phyloP scores from a whole-genome alignment of 345 rosid species.

The Eucalyptus tenuipes region DNA sequence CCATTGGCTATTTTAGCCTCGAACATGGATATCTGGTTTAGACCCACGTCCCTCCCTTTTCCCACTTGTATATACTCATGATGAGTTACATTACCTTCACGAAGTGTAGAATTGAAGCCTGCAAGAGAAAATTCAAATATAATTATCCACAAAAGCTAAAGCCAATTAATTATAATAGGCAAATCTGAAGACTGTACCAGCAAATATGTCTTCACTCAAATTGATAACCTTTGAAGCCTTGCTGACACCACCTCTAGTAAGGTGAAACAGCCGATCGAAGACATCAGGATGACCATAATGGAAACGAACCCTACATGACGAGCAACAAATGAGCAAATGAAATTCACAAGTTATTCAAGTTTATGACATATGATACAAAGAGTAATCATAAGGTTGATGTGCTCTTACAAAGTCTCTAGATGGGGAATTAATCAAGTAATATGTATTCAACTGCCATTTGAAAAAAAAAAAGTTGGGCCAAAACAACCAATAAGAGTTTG shows the following conservation, averaged over 20 bases:
- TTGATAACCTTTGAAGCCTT: slow-evolving; percentile 97
- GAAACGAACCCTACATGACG: slow-evolving; percentile 71
- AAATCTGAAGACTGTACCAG: slow-evolving; percentile 33
- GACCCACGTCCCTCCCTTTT: slow-evolving; percentile 99
- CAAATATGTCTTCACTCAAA: slow-evolving; percentile 97
- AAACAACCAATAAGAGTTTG: neutral
- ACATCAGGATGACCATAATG: slow-evolving; percentile 99
- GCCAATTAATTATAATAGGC: neutral
- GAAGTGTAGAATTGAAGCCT: slow-evolving; percentile 99
- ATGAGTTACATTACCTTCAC: slow-evolving; percentile 99
- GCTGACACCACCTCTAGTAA: slow-evolving; percentile 96
- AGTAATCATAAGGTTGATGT: neutral
- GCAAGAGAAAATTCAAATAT: neutral
- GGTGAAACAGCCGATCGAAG: slow-evolving; percentile 96
- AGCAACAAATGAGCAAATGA: neutral
- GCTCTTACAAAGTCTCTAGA: neutral
- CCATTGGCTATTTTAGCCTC: slow-evolving; percentile 99
- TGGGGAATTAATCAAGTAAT: neutral
- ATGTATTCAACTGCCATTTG: neutral
- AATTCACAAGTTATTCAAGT: neutral
- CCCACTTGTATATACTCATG: slow-evolving; percentile 99
- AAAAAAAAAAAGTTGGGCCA: neutral
- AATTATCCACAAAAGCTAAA: neutral
- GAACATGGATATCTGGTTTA: slow-evolving; percentile 98
- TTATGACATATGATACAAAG: neutral